Conservation (phyloP, 1,139 yeast genomes). For the Geotrichum armillariae region DNA sequence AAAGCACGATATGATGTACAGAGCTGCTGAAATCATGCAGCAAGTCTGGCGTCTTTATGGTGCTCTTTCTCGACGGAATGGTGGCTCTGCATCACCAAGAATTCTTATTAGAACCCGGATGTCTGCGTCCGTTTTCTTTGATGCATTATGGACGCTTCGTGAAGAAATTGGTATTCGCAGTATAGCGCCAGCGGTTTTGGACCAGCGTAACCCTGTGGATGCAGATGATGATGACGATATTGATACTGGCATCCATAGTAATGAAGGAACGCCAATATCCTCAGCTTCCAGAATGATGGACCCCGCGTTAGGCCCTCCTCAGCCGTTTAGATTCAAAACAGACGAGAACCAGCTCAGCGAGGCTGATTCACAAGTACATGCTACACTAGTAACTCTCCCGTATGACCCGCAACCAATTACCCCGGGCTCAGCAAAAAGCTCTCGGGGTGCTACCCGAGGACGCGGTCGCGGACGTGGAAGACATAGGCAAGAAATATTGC, state of each 20-base stretch:
- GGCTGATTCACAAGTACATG: neutral
- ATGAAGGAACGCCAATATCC: neutral
- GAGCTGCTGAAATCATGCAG: conserved; percentile 91
- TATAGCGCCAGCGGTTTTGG: conserved; percentile 40
- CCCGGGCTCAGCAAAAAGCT: conserved; percentile 1
- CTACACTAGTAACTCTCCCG: conserved; percentile 20
- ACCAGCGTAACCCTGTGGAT: conserved; percentile 30
- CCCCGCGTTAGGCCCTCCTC: neutral
- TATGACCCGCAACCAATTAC: conserved; percentile 12
- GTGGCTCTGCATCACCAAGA: conserved; percentile 28
- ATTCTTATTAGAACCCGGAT: conserved; percentile 73
- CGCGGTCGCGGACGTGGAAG: conserved; percentile 6
- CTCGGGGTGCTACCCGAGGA: conserved; percentile 4
- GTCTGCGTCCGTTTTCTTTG: conserved; percentile 93
- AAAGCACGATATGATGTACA: conserved; percentile 88
- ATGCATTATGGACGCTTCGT: conserved; percentile 77
- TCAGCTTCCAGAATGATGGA: neutral
- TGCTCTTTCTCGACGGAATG: conserved; percentile 48
- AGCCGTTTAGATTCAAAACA: conserved; percentile 1
- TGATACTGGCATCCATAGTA: neutral
- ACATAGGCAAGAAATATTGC: neutral
- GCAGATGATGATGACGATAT: conserved; percentile 26
- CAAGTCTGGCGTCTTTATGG: conserved; percentile 89
- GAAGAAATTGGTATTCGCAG: conserved; percentile 70
- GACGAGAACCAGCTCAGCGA: conserved; percentile 5